Base-by-base conservation (phyloP, 768 basidiomycete species). In the Trametes sanguinea region DNA sequence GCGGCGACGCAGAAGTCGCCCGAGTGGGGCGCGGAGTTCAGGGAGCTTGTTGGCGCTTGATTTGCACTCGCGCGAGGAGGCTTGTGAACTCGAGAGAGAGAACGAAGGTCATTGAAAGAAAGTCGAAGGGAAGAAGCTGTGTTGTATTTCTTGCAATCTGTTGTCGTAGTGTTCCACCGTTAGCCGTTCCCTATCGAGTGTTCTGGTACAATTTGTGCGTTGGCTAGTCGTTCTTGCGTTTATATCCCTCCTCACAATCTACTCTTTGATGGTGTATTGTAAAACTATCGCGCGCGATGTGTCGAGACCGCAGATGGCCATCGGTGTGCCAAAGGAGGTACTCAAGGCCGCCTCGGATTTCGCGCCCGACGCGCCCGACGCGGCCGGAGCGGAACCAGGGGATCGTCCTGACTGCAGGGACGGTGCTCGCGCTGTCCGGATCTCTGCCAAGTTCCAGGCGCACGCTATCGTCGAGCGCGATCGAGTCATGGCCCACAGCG, bases 21-120 rank as follows among this genome's bases (percentile, higher is more conserved):
- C 4, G 80, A 81, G 33, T 92, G 88, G 88, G 86, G 85, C 0
- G 61, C 63, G 1, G 92, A 94, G 71, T 86, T 93, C 70, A 83
- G 82, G 63, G 89, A 90, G 60, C 78, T 81, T 27, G 69, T 69
- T 4, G 74, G 76, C 6, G 67, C 68, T 17, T 76, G 67, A 67
- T 6, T 16, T 4, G 35, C 35, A 2, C 6, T 6, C 6, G 35
- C 35, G 35, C 11, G 42, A 16, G 8, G 7, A n/a, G 10, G 5
- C 8, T 13, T 39, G 39, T 13, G 7, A 39, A 13, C 39, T 7
- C 39, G 39, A 39, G 39, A 8, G 39, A 39, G 8, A 22, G 22
- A 22, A 22, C 22, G 22, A 22, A 22, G 42, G n/a, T 43, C 14
- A 3, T 43, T 14, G 42, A 14, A 43, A 43, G 42, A 43, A 14